Evolutionary conservation across 1,139 yeast genomes (phyloP), one percentile per base, ranked within the genome.

Genomic region (Hanseniaspora sp.): DNA sequence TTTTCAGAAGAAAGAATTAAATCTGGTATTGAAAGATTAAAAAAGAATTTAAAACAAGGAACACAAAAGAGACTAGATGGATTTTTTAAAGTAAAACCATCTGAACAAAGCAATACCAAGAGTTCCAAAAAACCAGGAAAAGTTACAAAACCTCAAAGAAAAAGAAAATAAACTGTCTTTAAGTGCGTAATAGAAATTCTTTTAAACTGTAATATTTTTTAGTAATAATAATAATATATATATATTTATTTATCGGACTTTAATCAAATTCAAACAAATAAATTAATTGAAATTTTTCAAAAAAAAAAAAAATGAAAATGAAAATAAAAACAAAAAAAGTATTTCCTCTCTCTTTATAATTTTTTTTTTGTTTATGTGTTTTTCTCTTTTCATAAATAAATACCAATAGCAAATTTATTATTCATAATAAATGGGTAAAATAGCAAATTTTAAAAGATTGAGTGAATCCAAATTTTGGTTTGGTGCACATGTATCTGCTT

Each of bases 1-100:
- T 92, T 92, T 68, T 84, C 83, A 60, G 98, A 92, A 64, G 96
- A 90, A 52, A 77, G 98, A 65, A 87, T 92, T 31, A 79, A 82
- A 60, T 77, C 83, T 57, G 98, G 96, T 39, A 94, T 92, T 7
- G 87, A 81, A 49, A 84, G 90, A 66, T 74, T 92, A 62, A 79
- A 80, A 61, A 92, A 90, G 67, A 95, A 90, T 2, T 73, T 86
- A 59, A 87, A 86, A 63, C 75, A 83, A 1, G 92, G 95, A 1
- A 84, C 86, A 1, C 98, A 92, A 67, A 96, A 95, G 7, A 77
- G 98, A 60, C 71, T 92, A 40, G 96, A 90, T 64, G 95, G 95
- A 4, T 92, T 92, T 65, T 92, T 92, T 72, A 79, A 78, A 64
- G 86, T 79, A 39, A 80, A 79, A 33, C 80, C 86, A 5, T 68